phyloP scores from a whole-genome alignment of 768 basidiomycete genomes.

The Omphalotus guepiniiformis region DNA sequence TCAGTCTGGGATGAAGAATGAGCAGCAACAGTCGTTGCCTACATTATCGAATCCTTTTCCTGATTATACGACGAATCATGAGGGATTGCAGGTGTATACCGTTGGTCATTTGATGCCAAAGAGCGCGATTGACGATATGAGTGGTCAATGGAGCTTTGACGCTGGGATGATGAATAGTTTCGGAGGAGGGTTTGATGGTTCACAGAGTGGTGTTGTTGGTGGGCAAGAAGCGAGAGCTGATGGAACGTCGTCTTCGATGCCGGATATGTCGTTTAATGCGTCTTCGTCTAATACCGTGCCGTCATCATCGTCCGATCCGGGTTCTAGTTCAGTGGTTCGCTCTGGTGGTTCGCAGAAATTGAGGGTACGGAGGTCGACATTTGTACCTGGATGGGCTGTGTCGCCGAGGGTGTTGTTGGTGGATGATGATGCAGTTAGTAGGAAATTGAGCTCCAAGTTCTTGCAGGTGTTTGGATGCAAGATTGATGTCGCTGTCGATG shows the following conservation, averaged over 20 bases:
- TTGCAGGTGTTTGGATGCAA: constrained; percentile 93
- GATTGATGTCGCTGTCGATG: constrained; percentile 93
- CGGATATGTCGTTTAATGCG: constrained; percentile 27
- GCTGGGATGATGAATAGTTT: constrained; percentile 13
- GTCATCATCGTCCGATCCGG: constrained; percentile 14
- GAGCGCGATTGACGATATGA: constrained; percentile 42
- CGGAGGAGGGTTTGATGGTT: constrained; percentile 18
- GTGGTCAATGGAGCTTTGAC: constrained; percentile 62
- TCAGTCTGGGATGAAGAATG: no score
- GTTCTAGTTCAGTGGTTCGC: constrained; percentile 1
- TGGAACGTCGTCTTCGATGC: constrained; percentile 5
- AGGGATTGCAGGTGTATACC: constrained; percentile 77
- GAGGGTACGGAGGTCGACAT: constrained; percentile 70
- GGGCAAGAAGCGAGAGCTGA: constrained; percentile 5
- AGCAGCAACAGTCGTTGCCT: constrained; percentile 22
- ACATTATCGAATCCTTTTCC: constrained; percentile 20
- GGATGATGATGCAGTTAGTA: constrained; percentile 91
- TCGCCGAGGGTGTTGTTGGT: constrained; percentile 89
- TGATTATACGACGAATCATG: constrained; percentile 31
- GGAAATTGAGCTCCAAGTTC: constrained; percentile 88
- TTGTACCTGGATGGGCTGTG: constrained; percentile 88
- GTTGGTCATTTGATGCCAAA: constrained; percentile 72
- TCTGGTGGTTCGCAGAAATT: constrained; percentile 36
- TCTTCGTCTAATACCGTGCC: constrained; percentile 25
- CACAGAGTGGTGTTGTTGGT: constrained; percentile 15